Conservation (phyloP, 164 flowering plant genomes). For the Aristolochia contorta region DNA sequence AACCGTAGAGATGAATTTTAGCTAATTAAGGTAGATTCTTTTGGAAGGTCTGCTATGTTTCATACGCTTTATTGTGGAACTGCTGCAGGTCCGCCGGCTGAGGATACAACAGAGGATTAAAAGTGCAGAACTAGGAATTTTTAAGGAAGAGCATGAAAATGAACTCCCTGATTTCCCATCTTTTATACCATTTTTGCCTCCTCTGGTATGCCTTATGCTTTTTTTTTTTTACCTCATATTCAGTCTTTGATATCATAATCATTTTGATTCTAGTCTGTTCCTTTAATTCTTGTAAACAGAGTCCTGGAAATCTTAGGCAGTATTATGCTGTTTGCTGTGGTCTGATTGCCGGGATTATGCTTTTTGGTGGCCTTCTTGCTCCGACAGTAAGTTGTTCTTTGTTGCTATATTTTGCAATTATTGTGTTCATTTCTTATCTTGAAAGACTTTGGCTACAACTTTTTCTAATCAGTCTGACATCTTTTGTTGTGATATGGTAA, state of each 20-base stretch:
- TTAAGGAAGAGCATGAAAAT: conserved; percentile 51
- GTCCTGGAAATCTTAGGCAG: conserved; percentile 58
- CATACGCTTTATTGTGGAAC: not conserved
- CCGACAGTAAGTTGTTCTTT: conserved; percentile 58
- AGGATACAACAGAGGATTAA: conserved; percentile 89
- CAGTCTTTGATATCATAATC: no score
- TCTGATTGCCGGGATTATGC: conserved; percentile 72
- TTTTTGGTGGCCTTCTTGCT: conserved; percentile 95
- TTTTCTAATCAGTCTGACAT: no score
- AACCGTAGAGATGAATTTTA: no score
- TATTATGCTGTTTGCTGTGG: conserved; percentile 83
- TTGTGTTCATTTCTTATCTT: no score
- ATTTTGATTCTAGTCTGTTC: not conserved
- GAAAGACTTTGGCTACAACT: no score
- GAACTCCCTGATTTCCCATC: conserved; percentile 92
- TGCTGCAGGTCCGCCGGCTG: conserved; percentile 69
- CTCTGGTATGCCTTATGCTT: conserved; percentile 50
- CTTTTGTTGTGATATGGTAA: no score
- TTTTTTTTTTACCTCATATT: not conserved
- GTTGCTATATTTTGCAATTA: no score
- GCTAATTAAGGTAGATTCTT: no score
- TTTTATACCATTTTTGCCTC: conserved; percentile 95
- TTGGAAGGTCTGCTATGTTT: not conserved
- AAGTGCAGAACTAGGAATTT: conserved; percentile 61
- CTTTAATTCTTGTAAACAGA: conserved; percentile 26